Percentiles rank a stretch among this genome's conserved stretches.
Evolutionary conservation across 164 flowering plant genomes (phyloP).

Genomic region (Tinospora cordifolia): DNA sequence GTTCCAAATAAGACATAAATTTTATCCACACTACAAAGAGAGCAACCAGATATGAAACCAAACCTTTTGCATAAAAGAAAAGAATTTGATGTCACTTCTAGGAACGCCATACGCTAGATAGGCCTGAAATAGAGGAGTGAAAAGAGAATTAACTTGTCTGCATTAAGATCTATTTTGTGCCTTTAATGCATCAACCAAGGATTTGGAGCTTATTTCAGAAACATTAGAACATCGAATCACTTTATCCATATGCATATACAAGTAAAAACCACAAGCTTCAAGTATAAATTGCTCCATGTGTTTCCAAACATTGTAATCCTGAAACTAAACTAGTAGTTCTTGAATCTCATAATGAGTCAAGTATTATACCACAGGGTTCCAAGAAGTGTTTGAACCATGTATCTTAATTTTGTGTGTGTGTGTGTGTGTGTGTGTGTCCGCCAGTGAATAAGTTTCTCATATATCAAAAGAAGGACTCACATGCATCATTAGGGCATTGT

Average conservation of each 20-base stretch:
- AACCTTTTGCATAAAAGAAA: constrained; percentile 59
- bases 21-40: neutral
- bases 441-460: too few species aligned
- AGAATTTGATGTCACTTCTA: constrained; percentile 58
- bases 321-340: neutral
- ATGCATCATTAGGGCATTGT: constrained; percentile 45
- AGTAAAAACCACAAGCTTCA: neutral
- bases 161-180: neutral
- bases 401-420: neutral
- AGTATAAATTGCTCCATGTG: neutral
- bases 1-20: neutral
- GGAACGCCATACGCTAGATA: constrained; percentile 84
- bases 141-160: neutral
- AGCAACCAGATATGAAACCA: neutral
- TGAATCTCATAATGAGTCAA: neutral
- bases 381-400: neutral
- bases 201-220: neutral
- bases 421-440: too few species aligned
- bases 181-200: neutral
- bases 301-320: neutral
- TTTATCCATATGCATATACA: neutral
- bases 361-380: too few species aligned
- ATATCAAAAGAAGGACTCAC: constrained; percentile 16
- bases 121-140: constrained; percentile 35
- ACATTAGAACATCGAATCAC: neutral